Conservation (phyloP, 331 rosid genomes). For the Saraca asoca region DNA sequence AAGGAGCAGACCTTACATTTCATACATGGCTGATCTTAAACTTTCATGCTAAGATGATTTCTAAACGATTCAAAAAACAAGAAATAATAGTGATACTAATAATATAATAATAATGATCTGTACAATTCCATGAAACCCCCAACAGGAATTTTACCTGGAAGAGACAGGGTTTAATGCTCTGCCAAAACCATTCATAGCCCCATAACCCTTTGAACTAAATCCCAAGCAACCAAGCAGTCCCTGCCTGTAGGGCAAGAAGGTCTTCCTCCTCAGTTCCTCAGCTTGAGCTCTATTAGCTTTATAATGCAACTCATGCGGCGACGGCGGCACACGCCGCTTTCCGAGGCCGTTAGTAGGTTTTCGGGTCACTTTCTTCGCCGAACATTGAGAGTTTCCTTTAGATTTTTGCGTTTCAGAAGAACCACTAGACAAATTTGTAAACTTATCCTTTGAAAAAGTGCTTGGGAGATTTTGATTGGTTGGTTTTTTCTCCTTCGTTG, state of each 20-base stretch:
- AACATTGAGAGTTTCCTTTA: slow-evolving; percentile 30
- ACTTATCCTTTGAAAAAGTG: slow-evolving; percentile 40
- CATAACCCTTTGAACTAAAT: slow-evolving; percentile 93
- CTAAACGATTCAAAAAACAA: slow-evolving; percentile 1
- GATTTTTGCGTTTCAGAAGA: slow-evolving; percentile 41
- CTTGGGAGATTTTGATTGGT: slow-evolving; percentile 15
- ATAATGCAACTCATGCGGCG: slow-evolving; percentile 90
- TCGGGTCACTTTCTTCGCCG: slow-evolving; percentile 51
- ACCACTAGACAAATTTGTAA: slow-evolving; percentile 22
- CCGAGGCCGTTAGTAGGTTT: slow-evolving; percentile 78
- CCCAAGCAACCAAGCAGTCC: slow-evolving; percentile 95
- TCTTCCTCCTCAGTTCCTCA: slow-evolving; percentile 88
- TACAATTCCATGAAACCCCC: slow-evolving; percentile 47
- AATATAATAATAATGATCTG: slow-evolving; percentile 31
- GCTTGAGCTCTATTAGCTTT: slow-evolving; percentile 88
- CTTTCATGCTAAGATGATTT: slow-evolving; percentile 18
- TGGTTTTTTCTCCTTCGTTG: slow-evolving; percentile 61
- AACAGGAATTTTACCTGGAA: slow-evolving; percentile 63
- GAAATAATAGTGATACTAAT: slow-evolving; percentile 4
- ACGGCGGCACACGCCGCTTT: slow-evolving; percentile 71
- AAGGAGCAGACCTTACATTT: slow-evolving; percentile 30
- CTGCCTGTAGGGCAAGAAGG: slow-evolving; percentile 88
- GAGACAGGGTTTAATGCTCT: slow-evolving; percentile 95
- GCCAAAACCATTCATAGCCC: slow-evolving; percentile 91
- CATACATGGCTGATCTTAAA: slow-evolving; percentile 36